Evolutionary conservation across 441 rosid species (phyloP), one percentile per base, ranked within the genome.

Genomic region (Theobroma grandiflorum): DNA sequence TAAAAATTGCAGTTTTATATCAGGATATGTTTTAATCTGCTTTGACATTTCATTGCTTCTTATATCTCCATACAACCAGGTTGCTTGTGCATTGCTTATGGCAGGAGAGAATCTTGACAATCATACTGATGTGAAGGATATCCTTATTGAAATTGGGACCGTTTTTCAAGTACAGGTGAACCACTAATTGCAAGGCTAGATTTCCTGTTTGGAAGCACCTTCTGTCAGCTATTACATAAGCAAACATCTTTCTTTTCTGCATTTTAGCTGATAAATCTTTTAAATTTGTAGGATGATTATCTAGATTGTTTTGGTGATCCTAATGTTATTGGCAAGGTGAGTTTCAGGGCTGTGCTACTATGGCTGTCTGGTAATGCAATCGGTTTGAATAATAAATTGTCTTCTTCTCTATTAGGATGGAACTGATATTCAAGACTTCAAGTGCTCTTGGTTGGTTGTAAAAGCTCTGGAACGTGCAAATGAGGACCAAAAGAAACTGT

Each of bases 361-460:
- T 11, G 33, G 31, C 4, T 72, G 33, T 37, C 49, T 37, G 64
- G 35, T 12, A 40, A 12, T 71, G n/a, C 62, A 50, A 66, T 8
- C 15, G 49, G 71, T 26, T 61, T 49, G 64, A 59, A 26, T 26
- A n/a, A 50, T 49, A 20, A 12, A 43, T 31, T 57, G 35, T 68
- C 62, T 74, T 79, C 26, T 81, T 90, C 77, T 42, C 40, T 4
- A 15, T 57, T 58, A 95, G 99, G 90, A 90, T 69, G 98, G 99
- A 80, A 94, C 99, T 6, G 98, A 95, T 85, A 94, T 94, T 67
- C 97, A 92, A 88, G 98, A 94, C 86, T 94, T 92, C 67, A 95
- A 95, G 88, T 94, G 99, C 91, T 94, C 99, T 15, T 95, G 99
- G 97, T 79, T 95, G 91, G 94, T 92, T 20, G 97, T 94, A 45